phyloP scores from a whole-genome alignment of 345 rosid genomes.

The Citrus mangshanensis region DNA sequence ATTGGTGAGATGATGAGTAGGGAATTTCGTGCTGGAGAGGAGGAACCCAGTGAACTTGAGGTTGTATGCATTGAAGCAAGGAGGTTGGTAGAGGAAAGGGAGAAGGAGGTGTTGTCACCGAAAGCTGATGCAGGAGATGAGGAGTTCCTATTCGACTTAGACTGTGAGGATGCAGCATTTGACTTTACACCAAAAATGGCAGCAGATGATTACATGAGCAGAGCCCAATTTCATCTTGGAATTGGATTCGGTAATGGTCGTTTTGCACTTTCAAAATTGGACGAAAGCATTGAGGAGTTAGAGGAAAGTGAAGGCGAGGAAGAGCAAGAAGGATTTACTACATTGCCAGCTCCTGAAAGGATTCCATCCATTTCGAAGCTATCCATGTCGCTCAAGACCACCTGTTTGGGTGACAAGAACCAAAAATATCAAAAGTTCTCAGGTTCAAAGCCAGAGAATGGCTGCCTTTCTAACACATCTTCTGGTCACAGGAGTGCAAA shows the following conservation, averaged over 20 bases:
- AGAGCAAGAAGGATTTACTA: constrained; percentile 31
- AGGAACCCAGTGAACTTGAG: constrained; percentile 98
- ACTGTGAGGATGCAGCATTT: constrained; percentile 57
- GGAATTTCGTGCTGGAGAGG: constrained; percentile 77
- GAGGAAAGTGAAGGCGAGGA: constrained; percentile 58
- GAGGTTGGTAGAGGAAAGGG: constrained; percentile 63
- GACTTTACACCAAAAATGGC: constrained; percentile 42
- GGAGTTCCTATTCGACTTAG: constrained; percentile 75
- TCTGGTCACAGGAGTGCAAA: constrained; percentile 89
- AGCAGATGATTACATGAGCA: constrained; percentile 41
- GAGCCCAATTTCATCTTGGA: constrained; percentile 46
- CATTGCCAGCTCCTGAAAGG: constrained; percentile 29
- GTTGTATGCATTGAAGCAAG: constrained; percentile 84
- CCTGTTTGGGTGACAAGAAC: constrained; percentile 49
- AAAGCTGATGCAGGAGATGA: constrained; percentile 55
- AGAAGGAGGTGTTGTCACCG: constrained; percentile 57
- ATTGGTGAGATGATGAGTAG: constrained; percentile 99
- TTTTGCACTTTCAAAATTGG: constrained; percentile 62
- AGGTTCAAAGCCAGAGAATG: constrained; percentile 48
- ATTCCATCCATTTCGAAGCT: constrained; percentile 57
- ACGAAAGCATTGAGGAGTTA: constrained; percentile 76
- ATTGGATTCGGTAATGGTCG: constrained; percentile 47
- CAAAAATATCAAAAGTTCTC: constrained; percentile 37
- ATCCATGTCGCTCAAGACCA: constrained; percentile 70
- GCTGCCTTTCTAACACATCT: constrained; percentile 46